phyloP scores from a whole-genome alignment of 305 asterid genomes.

The Fraxinus greggii region DNA sequence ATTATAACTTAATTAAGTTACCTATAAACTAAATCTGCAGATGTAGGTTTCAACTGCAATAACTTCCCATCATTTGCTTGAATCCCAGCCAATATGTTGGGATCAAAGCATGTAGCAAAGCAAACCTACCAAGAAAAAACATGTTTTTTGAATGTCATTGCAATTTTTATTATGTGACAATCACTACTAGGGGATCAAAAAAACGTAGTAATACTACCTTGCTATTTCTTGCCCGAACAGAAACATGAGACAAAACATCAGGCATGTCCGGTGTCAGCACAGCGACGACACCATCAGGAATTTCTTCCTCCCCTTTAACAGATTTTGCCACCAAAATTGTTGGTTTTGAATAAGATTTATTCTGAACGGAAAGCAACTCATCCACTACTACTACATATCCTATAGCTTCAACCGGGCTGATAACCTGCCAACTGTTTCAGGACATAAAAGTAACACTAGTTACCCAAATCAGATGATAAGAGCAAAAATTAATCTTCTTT shows the following conservation, averaged over 20 bases:
- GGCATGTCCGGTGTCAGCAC: constrained; percentile 99
- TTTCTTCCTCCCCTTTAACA: constrained; percentile 98
- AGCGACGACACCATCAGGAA: constrained; percentile 95
- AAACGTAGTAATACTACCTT: constrained; percentile 54
- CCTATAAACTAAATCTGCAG: constrained; percentile 87
- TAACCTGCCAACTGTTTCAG: constrained; percentile 93
- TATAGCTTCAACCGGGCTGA: constrained; percentile 92
- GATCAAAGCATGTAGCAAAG: constrained; percentile 95
- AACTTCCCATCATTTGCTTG: constrained; percentile 72
- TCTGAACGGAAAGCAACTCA: constrained; percentile 89
- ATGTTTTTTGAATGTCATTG: constrained; percentile 15
- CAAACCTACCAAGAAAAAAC: constrained; percentile 62
- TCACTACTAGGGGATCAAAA: constrained; percentile 10
- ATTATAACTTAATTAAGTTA: constrained; percentile 19
- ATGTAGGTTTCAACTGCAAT: constrained; percentile 73
- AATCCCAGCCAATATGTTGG: constrained; percentile 62
- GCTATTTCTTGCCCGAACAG: constrained; percentile 98
- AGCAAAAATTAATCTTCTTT: constrained; percentile 15
- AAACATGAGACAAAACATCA: constrained; percentile 97
- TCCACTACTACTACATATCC: constrained; percentile 95
- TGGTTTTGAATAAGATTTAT: constrained; percentile 67
- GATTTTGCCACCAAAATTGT: constrained; percentile 90
- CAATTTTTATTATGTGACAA: constrained; percentile 14
- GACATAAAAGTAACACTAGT: constrained; percentile 27
- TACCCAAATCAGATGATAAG: constrained; percentile 14